phyloP scores from a whole-genome alignment of 192 early-diverging fungal genomes.

The Backusella circina region DNA sequence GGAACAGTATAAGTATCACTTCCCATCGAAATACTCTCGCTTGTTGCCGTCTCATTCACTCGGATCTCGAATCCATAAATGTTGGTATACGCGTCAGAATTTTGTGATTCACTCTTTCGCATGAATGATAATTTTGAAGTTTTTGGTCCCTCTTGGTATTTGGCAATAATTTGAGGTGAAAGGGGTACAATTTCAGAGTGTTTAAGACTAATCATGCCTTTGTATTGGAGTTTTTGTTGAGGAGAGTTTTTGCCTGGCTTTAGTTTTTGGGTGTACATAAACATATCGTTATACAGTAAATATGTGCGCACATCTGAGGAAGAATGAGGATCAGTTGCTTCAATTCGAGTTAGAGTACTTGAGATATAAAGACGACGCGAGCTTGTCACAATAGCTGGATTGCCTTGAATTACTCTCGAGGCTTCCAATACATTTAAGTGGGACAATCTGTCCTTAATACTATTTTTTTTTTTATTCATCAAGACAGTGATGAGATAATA shows the following conservation, averaged over 20 bases:
- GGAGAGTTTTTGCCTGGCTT: background rate
- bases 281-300: slow-evolving; percentile 2
- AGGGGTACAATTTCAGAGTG: slow-evolving; percentile 5
- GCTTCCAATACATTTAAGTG: background rate
- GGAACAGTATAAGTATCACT: background rate
- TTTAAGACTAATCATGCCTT: background rate
- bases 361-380: background rate
- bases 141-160: background rate
- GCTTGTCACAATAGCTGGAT: background rate
- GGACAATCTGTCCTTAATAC: background rate
- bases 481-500: too few species aligned
- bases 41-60: background rate
- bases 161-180: background rate
- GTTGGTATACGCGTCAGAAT: background rate
- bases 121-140: background rate
- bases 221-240: background rate
- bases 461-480: background rate
- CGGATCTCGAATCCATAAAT: background rate
- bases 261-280: background rate
- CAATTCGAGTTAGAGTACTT: background rate
- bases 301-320: background rate
- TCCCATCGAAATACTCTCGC: background rate
- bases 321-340: background rate
- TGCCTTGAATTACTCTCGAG: background rate
- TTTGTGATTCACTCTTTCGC: background rate